Base-by-base conservation (phyloP, 2,329 filamentous ascomycete species). In the Aspergillus clavatus region DNA sequence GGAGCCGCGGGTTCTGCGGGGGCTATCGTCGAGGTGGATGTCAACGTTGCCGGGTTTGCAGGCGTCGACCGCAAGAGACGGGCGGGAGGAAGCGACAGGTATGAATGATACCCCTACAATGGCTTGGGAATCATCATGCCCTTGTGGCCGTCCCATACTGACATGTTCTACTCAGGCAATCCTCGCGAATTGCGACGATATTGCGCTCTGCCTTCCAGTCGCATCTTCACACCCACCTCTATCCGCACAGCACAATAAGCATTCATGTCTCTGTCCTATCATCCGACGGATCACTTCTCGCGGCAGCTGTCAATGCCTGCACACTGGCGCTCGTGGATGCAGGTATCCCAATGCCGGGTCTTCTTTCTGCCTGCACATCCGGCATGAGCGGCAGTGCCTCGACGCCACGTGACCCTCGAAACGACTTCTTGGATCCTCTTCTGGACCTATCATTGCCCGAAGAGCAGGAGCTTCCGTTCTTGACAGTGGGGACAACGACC, bases 251-350 rank as follows among this genome's bases (percentile, higher is more conserved):
- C 47, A 87, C 83, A 24, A 95, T 98, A 63, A 79, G 79, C 31
- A 79, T 98, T 45, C 84, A 85, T 19, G 78, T 98, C 1, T 88
- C 95, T 65, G 83, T 98, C 27, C 82, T 98, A 36, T 87, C 85
- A 0, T 84, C 94, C 56, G 93, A 98, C 66, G 93, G 93, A 22
- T 90, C 87, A 0, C 78, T 97, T 2, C 82, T 98, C 16, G 89
- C 91, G 0, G 86, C 89, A 0, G 88, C 91, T 37, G 76, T 97
- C 56, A 98, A 98, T 61, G 93, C 93, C 3, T 81, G 87, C 0
- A 95, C 91, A 0, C 80, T 98, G 10, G 93, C 93, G 0, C 81
- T 97, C 18, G 84, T 97, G 51, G 93, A 98, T 64, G 93, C 93
- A 0, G 93, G 93, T 42, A 85, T 98, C 16, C 93, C 93, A 19